Conservation (phyloP, 2,329 filamentous ascomycete species). For the Septoria linicola region DNA sequence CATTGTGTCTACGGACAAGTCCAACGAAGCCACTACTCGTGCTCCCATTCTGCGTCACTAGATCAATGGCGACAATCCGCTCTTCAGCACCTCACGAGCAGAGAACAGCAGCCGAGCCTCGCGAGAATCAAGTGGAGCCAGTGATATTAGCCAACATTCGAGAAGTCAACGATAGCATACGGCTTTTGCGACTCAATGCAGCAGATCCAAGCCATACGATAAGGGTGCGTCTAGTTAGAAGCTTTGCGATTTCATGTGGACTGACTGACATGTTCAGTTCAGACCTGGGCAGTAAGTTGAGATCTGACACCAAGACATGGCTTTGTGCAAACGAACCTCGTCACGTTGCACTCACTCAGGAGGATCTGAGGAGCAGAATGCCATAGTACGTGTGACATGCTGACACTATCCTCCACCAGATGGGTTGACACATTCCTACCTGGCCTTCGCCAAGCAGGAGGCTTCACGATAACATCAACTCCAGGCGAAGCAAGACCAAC, state of each 20-base stretch:
- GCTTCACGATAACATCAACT: slow-evolving; percentile 83
- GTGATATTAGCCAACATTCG: slow-evolving; percentile 63
- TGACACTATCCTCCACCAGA: no score
- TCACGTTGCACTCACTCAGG: no score
- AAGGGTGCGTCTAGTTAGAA: slow-evolving; percentile 25
- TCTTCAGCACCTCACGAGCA: slow-evolving; percentile 58
- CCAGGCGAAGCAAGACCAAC: slow-evolving; percentile 49
- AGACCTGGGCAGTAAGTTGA: neutral
- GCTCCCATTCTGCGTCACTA: no score
- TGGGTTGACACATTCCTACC: slow-evolving; percentile 85
- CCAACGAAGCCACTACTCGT: no score
- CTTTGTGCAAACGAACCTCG: neutral
- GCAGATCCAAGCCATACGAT: slow-evolving; percentile 43
- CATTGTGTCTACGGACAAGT: no score
- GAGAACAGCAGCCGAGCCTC: slow-evolving; percentile 71
- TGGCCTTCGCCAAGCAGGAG: slow-evolving; percentile 66
- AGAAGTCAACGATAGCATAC: slow-evolving; percentile 65
- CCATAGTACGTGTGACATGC: no score
- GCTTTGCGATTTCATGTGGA: slow-evolving; percentile 4
- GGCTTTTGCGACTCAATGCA: slow-evolving; percentile 65
- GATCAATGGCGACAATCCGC: slow-evolving; percentile 36
- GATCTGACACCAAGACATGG: neutral
- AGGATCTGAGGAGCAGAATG: no score
- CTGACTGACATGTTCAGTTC: slow-evolving; percentile 23
- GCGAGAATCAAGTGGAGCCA: slow-evolving; percentile 63